A percentile compares a stretch with the other conserved stretches of the same genome.
Conservation (phyloP, 352 stramenopile species). For the Pythium dissimile region DNA sequence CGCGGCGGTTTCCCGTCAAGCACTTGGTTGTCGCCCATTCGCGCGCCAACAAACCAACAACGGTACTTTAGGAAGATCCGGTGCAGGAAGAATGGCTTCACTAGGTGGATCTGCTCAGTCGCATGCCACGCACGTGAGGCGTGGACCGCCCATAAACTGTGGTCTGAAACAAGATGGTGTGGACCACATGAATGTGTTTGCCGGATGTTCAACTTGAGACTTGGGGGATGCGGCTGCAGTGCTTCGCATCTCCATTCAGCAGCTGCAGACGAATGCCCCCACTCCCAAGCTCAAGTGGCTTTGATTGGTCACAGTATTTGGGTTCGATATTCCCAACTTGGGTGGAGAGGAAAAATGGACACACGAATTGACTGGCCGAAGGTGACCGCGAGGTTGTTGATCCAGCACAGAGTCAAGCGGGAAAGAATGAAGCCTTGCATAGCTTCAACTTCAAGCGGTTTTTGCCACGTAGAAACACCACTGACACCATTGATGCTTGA, state of each 20-base stretch:
- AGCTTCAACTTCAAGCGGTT: background rate
- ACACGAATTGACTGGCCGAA: constrained; percentile 16
- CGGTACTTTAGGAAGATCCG: too few relatives aligned
- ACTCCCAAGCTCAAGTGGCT: background rate
- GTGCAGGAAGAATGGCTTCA: constrained; percentile 14
- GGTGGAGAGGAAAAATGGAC: background rate
- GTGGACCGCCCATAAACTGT: background rate
- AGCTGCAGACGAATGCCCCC: constrained; percentile 19
- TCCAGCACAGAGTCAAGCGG: background rate
- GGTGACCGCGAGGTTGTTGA: background rate
- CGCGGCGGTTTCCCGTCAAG: constrained; percentile 1
- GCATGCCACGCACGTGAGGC: constrained; percentile 3
- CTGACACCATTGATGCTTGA: too few relatives aligned
- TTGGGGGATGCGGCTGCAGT: background rate
- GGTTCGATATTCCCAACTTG: background rate
- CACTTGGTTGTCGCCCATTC: constrained; percentile 2
- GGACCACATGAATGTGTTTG: constrained; percentile 10
- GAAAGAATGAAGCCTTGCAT: background rate
- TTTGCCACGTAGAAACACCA: too few relatives aligned
- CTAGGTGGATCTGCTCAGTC: background rate
- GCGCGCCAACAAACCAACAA: too few relatives aligned
- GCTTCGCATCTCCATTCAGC: constrained; percentile 1
- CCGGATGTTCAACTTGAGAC: constrained; percentile 17
- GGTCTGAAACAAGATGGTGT: background rate
- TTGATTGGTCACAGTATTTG: background rate